Evolutionary conservation across 495 filamentous ascomycete genomes (phyloP).

Genomic region (Penicillium parvum): DNA sequence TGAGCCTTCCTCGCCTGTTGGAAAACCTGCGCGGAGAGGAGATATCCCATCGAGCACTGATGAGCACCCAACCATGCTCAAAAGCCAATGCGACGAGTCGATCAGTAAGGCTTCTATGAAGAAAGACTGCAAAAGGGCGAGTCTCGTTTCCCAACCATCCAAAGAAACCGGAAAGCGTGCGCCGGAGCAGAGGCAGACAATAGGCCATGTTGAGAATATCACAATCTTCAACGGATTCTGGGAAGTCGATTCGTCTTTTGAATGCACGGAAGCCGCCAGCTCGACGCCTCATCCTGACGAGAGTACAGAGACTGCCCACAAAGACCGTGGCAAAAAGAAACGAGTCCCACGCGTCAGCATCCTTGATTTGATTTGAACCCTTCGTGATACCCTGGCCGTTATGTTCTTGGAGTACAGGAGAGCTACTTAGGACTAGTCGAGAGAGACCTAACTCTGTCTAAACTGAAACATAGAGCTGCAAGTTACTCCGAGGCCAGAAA

Average conservation of each 20-base stretch:
- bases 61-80: too few species aligned
- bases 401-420: too few species aligned
- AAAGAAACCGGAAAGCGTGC: neutral
- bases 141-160: neutral
- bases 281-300: neutral
- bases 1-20: neutral
- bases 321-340: conserved; percentile 26
- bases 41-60: too few species aligned
- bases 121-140: neutral
- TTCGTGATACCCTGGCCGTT: conserved; percentile 3
- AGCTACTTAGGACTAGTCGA: too few species aligned
- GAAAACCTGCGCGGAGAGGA: neutral
- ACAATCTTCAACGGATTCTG: conserved; percentile 32
- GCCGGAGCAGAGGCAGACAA: conserved; percentile 2
- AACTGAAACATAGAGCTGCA: too few species aligned
- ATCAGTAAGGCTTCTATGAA: neutral
- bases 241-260: conserved; percentile 20
- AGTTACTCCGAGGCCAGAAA: too few species aligned
- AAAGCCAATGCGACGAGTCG: neutral
- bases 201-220: conserved; percentile 28
- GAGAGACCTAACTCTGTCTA: too few species aligned
- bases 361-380: conserved; percentile 29
- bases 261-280: neutral
- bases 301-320: neutral
- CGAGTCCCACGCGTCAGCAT: conserved; percentile 37